These are phyloP conservation scores for Gnomoniopsis smithogilvyi DNA, from an alignment of 2,329 filamentous ascomycete genomes.

Conservation along the genomic window DNA sequence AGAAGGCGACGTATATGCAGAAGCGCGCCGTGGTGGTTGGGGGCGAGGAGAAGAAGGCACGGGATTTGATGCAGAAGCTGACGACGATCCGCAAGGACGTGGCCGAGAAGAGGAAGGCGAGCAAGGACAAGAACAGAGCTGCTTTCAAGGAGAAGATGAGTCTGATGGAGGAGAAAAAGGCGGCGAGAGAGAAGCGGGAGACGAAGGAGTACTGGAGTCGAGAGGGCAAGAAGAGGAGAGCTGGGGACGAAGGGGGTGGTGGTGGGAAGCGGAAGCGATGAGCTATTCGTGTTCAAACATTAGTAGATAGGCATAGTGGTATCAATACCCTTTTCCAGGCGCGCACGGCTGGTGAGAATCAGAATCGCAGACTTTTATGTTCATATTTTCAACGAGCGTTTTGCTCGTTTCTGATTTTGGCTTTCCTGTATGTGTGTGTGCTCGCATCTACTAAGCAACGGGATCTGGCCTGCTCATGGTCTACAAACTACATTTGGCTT, in stretches of 20 bases:
- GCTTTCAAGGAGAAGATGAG: constrained; percentile 81
- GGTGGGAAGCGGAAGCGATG: constrained; percentile 37
- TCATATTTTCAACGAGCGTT: neutral
- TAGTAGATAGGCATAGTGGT: neutral
- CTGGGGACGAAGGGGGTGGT: constrained; percentile 37
- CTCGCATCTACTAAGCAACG: too few relatives aligned
- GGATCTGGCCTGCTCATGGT: neutral
- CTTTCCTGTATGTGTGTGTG: neutral
- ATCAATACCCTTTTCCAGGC: neutral
- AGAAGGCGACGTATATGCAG: constrained; percentile 83
- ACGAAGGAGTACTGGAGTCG: constrained; percentile 88
- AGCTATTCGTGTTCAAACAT: neutral
- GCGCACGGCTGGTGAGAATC: neutral
- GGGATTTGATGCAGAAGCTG: constrained; percentile 89
- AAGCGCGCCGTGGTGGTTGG: constrained; percentile 88
- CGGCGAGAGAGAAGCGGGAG: constrained; percentile 83
- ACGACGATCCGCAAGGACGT: constrained; percentile 89
- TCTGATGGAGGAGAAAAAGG: constrained; percentile 80
- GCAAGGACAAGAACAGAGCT: constrained; percentile 83
- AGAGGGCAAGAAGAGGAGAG: constrained; percentile 71
- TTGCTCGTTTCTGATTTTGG: neutral
- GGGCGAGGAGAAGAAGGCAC: constrained; percentile 84
- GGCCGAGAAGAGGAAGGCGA: constrained; percentile 73
- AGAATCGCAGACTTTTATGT: neutral
- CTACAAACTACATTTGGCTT: too few relatives aligned